Percentiles rank a stretch among this genome's conserved stretches.
These are phyloP conservation scores for Hericium coralloides DNA, from an alignment of 768 basidiomycete genomes.

Conservation along the genomic window DNA sequence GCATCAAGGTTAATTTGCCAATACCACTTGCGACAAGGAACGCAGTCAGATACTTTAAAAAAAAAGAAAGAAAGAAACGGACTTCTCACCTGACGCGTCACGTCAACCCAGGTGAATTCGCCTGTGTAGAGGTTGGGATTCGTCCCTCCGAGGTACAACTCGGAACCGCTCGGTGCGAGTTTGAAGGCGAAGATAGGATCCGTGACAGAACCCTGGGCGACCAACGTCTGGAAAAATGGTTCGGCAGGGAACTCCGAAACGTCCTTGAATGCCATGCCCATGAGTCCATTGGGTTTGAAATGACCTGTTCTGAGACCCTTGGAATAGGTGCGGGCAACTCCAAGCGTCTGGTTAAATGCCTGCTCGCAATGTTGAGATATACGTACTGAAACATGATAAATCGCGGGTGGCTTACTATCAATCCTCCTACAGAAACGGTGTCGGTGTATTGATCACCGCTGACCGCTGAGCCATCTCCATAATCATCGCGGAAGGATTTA, in stretches of 20 bases:
- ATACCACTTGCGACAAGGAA: not conserved
- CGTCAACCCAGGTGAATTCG: constrained; percentile 3
- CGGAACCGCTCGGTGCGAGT: constrained; percentile 32
- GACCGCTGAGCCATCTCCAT: constrained; percentile 30
- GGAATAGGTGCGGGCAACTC: constrained; percentile 33
- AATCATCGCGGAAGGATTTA: constrained; percentile 24
- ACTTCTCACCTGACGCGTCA: too few relatives aligned
- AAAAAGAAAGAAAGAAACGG: constrained; percentile 5
- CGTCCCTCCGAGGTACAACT: constrained; percentile 10
- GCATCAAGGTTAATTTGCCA: constrained; percentile 17
- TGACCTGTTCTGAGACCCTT: constrained; percentile 16
- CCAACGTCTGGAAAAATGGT: constrained; percentile 31
- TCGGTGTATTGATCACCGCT: constrained; percentile 34
- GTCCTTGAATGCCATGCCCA: constrained; percentile 29
- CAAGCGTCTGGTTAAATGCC: constrained; percentile 33
- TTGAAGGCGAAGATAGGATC: constrained; percentile 39
- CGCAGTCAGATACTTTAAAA: constrained; percentile 20
- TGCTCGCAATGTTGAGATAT: too few relatives aligned
- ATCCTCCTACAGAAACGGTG: constrained; percentile 30
- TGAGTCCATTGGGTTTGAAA: constrained; percentile 31
- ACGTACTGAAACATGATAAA: too few relatives aligned
- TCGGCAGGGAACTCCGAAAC: constrained; percentile 16
- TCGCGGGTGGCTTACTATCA: constrained; percentile 12
- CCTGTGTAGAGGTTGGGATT: constrained; percentile 4
- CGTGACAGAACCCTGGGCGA: constrained; percentile 24